Base-by-base conservation (phyloP, 495 filamentous ascomycete species). In the Articulospora tetracladia region DNA sequence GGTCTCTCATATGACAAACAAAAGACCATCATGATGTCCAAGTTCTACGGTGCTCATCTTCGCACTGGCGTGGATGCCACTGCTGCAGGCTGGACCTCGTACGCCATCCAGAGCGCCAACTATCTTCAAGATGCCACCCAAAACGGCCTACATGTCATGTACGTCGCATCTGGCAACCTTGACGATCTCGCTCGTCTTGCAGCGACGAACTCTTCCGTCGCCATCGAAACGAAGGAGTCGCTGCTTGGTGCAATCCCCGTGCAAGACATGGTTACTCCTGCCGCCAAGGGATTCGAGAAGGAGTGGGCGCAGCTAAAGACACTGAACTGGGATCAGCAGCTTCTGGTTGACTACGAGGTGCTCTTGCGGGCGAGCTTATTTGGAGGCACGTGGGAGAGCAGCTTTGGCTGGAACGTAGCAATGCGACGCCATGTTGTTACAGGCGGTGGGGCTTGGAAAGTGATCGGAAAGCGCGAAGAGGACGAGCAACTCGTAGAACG, bases 261-360 rank as follows among this genome's bases (percentile, higher is more conserved):
- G 1, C 56, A 36, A 15, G 39, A 17, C 17, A 3, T 15, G 39
- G 8, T 3, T 11, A 36, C 49, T 10, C 15, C 0, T 1, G 72
- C 68, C n/a, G 52, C 66, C 39, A 54, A 50, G 34, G 28, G 62
- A 22, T 54, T 74, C 2, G 44, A 68, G 20, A 47, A 4, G 1
- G 47, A 50, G 17, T 50, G 47, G 47, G 7, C 7, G 3, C 6
- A 24, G 11, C 3, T 25, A 10, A 3, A 27, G 22, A 50, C 20
- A 10, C 19, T 75, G 28, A 66, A 60, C 2, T 72, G 65, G 63
- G 68, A 71, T 30, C 75, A 76, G 62, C 66, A 66, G 23, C 68
- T 59, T 0, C 47, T 72, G 28, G 66, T 78, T 10, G 75, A 78
- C 61, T 75, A 68, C 57, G 71, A 73, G 63, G 66, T 78, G 27